Evolutionary conservation across 2,329 filamentous ascomycete species (phyloP).

Genomic region (Alternaria sp.): DNA sequence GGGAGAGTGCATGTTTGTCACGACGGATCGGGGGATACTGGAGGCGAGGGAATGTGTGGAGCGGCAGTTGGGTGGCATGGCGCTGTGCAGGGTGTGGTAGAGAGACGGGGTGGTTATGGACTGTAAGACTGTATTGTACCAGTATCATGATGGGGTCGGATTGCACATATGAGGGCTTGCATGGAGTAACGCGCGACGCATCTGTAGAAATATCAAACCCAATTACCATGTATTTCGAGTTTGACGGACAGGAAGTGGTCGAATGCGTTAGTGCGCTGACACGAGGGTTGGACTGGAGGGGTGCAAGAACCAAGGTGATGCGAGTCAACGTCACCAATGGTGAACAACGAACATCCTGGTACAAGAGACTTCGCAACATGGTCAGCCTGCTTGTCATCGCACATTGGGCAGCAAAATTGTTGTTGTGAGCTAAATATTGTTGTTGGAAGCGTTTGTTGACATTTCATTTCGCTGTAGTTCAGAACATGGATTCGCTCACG

Average conservation of each 20-base stretch:
- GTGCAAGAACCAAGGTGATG: neutral
- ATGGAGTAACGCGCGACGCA: slow-evolving; percentile 1
- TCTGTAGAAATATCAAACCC: slow-evolving; percentile 9
- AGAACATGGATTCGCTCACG: neutral
- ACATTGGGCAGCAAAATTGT: neutral
- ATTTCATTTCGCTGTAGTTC: neutral
- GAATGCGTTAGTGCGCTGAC: neutral
- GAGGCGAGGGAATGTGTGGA: slow-evolving; percentile 84
- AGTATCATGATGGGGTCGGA: slow-evolving; percentile 1
- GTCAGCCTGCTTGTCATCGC: neutral
- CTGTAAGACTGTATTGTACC: slow-evolving; percentile 12
- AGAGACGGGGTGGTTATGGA: neutral
- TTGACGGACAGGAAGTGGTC: neutral
- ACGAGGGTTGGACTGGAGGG: neutral
- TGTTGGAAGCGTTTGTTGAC: neutral
- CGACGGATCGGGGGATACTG: slow-evolving; percentile 77
- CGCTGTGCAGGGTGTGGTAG: slow-evolving; percentile 71
- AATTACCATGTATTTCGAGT: neutral
- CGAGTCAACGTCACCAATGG: slow-evolving; percentile 5
- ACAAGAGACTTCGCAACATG: neutral
- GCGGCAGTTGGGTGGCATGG: slow-evolving; percentile 78
- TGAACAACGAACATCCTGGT: slow-evolving; percentile 1
- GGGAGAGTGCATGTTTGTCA: slow-evolving; percentile 83
- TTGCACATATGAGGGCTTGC: neutral
- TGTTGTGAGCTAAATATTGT: neutral